phyloP scores from a whole-genome alignment of 2,329 filamentous ascomycete genomes.

The Penicillium sp. region DNA sequence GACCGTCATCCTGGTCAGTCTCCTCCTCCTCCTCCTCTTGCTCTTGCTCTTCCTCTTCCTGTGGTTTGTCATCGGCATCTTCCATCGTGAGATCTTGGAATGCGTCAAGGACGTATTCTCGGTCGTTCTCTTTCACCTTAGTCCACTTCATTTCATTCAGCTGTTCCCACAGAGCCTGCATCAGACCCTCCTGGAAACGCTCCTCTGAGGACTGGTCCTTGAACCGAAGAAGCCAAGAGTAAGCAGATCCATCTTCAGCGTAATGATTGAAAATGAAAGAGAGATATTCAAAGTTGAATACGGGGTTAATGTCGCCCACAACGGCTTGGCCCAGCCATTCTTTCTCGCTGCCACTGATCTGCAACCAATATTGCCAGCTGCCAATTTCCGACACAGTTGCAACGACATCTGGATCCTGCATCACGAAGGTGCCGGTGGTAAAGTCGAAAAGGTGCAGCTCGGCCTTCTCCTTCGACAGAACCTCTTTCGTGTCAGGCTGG shows the following conservation, averaged over 20 bases:
- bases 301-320: constrained; percentile 88
- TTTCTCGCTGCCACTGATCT: constrained; percentile 70
- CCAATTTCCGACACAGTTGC: constrained; percentile 83
- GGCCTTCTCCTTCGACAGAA: constrained; percentile 70
- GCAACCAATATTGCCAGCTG: constrained; percentile 93
- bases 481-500: constrained; percentile 68
- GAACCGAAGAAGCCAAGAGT: constrained; percentile 94
- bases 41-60: constrained; percentile 54
- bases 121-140: constrained; percentile 87
- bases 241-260: constrained; percentile 78
- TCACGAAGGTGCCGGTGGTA: constrained; percentile 75
- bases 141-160: constrained; percentile 91
- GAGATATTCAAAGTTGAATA: constrained; percentile 98
- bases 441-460: constrained; percentile 96
- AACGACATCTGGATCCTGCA: constrained; percentile 71
- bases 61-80: constrained; percentile 61
- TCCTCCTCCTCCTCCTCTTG: constrained; percentile 57
- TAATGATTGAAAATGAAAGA: constrained; percentile 99
- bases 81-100: constrained; percentile 95
- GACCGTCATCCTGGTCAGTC: constrained; percentile 61
- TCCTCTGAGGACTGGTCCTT: constrained; percentile 77
- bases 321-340: constrained; percentile 86
- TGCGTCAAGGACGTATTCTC: constrained; percentile 90
- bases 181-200: constrained; percentile 85
- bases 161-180: constrained; percentile 96